Evolutionary conservation across 78 protist genomes (phyloP).

Genomic region (Planoprotostelium fungivorum): DNA sequence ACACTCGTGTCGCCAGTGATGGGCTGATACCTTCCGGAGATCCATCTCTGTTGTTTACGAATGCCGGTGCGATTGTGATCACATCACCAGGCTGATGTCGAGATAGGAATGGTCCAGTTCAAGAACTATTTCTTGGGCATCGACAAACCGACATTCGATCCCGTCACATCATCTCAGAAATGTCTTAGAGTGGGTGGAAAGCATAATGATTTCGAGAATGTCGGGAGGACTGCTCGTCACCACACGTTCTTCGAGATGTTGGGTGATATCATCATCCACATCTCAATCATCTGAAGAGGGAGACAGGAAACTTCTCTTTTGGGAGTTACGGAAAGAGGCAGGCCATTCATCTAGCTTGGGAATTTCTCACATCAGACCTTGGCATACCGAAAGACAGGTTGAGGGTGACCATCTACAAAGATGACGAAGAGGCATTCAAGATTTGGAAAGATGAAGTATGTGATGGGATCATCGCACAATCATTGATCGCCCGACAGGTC

Average conservation of each 20-base stretch:
- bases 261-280: conserved; percentile 71
- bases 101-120: conserved; percentile 47
- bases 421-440: conserved; percentile 49
- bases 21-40: conserved; percentile 47
- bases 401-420: conserved; percentile 32
- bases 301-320: conserved; percentile 5
- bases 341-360: conserved; percentile 67
- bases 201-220: conserved; percentile 78
- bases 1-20: conserved; percentile 11
- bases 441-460: conserved; percentile 32
- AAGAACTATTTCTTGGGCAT: conserved; percentile 27
- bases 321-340: conserved; percentile 5
- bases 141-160: conserved; percentile 1
- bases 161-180: conserved; percentile 28
- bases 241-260: conserved; percentile 84
- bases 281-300: conserved; percentile 21
- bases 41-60: conserved; percentile 54
- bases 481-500: not conserved
- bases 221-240: conserved; percentile 74
- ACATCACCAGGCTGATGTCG: not conserved
- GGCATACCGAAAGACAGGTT: conserved; percentile 38
- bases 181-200: conserved; percentile 76
- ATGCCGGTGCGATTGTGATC: conserved; percentile 27
- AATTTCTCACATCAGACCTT: conserved; percentile 34
- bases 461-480: not conserved